phyloP scores from a whole-genome alignment of 768 basidiomycete genomes.

The Tulasnella sp. region DNA sequence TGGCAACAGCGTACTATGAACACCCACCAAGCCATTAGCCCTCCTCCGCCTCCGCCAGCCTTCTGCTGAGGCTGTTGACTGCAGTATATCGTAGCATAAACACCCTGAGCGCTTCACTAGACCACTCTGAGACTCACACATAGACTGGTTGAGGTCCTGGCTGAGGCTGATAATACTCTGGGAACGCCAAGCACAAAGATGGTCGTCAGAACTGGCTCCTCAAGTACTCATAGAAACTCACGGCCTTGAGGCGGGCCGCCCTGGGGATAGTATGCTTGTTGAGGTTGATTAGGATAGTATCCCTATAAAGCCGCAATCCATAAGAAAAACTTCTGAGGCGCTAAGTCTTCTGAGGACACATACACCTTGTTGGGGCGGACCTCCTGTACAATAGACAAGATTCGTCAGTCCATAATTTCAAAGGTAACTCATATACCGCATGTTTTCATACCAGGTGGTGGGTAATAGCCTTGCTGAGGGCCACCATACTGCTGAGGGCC shows the following conservation, averaged over 20 bases:
- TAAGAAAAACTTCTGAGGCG: not conserved
- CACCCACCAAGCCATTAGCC: constrained; percentile 12
- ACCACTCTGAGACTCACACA: constrained; percentile 7
- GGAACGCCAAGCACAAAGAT: not conserved
- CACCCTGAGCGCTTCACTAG: too few species aligned
- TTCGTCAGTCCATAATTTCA: too few species aligned
- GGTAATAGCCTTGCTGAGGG: constrained; percentile 6
- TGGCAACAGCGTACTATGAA: too few species aligned
- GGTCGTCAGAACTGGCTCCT: not conserved
- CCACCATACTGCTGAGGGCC: not conserved
- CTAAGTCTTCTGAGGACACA: not conserved
- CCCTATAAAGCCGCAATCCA: not conserved
- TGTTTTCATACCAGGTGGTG: not conserved
- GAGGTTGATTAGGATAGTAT: constrained; percentile 16
- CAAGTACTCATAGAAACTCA: not conserved
- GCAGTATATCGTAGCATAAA: too few species aligned
- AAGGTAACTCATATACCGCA: too few species aligned
- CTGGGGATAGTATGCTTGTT: constrained; percentile 12
- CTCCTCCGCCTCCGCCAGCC: not conserved
- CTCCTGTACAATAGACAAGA: not conserved
- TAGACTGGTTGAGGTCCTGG: constrained; percentile 12
- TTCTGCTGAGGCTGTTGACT: constrained; percentile 2
- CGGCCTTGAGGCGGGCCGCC: not conserved
- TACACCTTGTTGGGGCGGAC: constrained; percentile 13
- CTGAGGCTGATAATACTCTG: constrained; percentile 5